Base-by-base conservation (phyloP, 257 asterid species). In the Mentha longifolia region DNA sequence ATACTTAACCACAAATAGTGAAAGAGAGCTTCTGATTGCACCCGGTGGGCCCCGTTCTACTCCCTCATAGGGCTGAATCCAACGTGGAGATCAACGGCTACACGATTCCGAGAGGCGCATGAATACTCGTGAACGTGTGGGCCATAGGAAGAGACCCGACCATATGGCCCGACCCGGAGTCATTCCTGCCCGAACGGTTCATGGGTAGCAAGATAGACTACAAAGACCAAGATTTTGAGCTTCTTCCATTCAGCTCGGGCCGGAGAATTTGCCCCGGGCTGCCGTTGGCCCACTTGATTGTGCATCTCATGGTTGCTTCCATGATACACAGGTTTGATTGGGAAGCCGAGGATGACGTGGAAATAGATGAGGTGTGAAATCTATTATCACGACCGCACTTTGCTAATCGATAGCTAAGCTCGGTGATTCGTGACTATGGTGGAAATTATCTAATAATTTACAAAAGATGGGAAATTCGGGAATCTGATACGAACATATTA, bases 111-210 rank as follows among this genome's bases (percentile, higher is more conserved):
- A 46, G 15, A 66, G 46, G 63, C 3, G 61, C 73, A 6, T 33
- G 1, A 8, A 35, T 66, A 31, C 52, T 74, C 17, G 47, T 74
- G 1, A 74, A 74, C 3, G 33, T 47, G 14, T 74, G 67, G 68
- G 72, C 78, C 5, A 74, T 47, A 1, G 73, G 68, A 13, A 66
- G 68, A 57, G 78, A 66, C 20, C 0, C 67, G 4, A 46, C 20
- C 1, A 35, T 46, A 17, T 74, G 73, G 78, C 9, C 78, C 5
- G 35, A 57, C 11, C 78, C 73, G 0, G 37, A 74, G 25, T 65
- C 45, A 0, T 74, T 74, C 33, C 55, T 66, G 68, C 78, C 73
- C 2, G 68, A 74, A 46, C 43, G 73, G 5, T 66, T 74, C 15
- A 10, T 74, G 4, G 73, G n/a, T 9, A 13, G n/a, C 31, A 20